Evolutionary conservation across 352 stramenopile species (phyloP).

Genomic region (Phytophthora tentaculata): DNA sequence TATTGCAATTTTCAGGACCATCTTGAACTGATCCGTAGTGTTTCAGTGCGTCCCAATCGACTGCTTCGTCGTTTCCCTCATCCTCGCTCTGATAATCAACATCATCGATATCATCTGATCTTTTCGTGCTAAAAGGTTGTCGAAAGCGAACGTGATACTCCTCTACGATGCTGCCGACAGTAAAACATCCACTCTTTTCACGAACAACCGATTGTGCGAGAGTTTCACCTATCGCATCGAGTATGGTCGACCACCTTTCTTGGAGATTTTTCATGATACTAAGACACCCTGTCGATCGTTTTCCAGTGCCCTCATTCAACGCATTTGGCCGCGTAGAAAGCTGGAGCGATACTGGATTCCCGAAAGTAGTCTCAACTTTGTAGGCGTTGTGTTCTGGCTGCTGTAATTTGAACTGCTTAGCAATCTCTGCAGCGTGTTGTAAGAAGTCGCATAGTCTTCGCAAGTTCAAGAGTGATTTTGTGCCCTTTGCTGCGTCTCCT

Average conservation of each 20-base stretch:
- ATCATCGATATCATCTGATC: conserved; percentile 16
- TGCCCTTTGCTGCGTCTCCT: neutral
- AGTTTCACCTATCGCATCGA: conserved; percentile 35
- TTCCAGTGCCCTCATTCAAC: neutral
- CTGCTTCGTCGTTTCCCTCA: conserved; percentile 41
- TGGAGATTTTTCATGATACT: conserved; percentile 37
- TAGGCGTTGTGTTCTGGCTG: conserved; percentile 49
- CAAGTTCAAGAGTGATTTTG: conserved; percentile 66
- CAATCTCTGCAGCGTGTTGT: conserved; percentile 43
- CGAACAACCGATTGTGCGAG: conserved; percentile 27
- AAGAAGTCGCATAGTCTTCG: conserved; percentile 65
- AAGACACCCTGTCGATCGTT: conserved; percentile 7
- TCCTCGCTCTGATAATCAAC: conserved; percentile 37
- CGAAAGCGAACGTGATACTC: conserved; percentile 52
- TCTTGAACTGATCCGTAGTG: conserved; percentile 27
- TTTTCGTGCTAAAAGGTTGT: conserved; percentile 12
- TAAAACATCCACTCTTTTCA: conserved; percentile 41
- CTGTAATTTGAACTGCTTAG: conserved; percentile 45
- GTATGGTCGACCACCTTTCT: conserved; percentile 46
- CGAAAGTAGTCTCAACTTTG: conserved; percentile 72
- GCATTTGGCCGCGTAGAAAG: conserved; percentile 9
- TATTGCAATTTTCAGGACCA: conserved; percentile 5
- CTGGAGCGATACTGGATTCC: conserved; percentile 60
- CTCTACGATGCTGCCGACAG: conserved; percentile 34
- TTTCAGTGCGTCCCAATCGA: conserved; percentile 63